Base-by-base conservation (phyloP, 441 rosid species). In the Pelargonium myrrhifolium region DNA sequence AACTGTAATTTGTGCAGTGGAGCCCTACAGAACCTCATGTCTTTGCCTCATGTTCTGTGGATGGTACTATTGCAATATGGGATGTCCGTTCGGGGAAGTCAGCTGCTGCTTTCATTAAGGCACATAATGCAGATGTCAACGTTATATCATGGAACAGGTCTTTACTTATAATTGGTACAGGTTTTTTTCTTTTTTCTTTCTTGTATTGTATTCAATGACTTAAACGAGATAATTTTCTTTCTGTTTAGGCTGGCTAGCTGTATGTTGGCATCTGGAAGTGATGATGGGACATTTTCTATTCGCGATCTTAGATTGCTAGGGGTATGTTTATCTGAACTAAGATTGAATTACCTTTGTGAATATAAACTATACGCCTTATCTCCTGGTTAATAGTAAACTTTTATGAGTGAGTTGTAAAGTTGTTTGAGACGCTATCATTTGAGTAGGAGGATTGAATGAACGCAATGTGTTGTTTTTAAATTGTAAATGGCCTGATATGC, bases 141-240 rank as follows among this genome's bases (percentile, higher is more conserved):
- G 97, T 93, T 65, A 85, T 93, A 68, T 88, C 97, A 62, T 94
- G 99, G 99, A 94, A 91, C 83, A 89, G 96, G 97, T 90, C 63
- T 70, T 55, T 75, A 37, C 14, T 55, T 64, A 39, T 18, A 72
- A 55, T 55, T 55, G 9, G 26, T 9, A 55, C 9, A 18, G 1
- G 9, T 9, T 55, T 6, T 73, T 20, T 62, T 28, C 56, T 9
- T 24, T 26, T 73, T 2, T 68, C n/a, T 15, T 10, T 5, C 43
- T 24, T 40, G 63, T 10, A 26, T 56, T 49, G n/a, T 10, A 4
- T 62, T 40, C 56, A 49, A 60, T 59, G 75, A 62, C 62, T 62
- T 31, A 31, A 31, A 31, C 37, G 37, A 31, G 37, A 31, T 74
- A 21, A 74, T 24, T 65, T 70, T 24, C 35, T 55, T 10, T 67